Evolutionary conservation across 306 rosid genomes (phyloP).

Genomic region (Vachellia pachyceras): DNA sequence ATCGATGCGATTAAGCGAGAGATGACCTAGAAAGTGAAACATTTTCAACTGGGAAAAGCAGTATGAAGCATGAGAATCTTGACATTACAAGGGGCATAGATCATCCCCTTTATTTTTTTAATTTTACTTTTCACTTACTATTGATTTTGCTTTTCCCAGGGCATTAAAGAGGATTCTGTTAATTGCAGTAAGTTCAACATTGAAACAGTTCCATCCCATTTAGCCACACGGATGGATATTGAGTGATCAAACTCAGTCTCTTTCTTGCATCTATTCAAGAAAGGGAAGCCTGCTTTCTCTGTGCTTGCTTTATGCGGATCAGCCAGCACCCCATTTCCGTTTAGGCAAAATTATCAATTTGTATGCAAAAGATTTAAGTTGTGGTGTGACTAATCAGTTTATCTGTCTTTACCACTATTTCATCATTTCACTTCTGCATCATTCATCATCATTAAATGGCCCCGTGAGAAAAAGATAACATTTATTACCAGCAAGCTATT

Average conservation of each 20-base stretch:
- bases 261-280: conserved; percentile 12
- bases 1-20: neutral
- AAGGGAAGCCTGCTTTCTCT: conserved; percentile 38
- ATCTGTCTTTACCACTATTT: neutral
- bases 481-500: conserved; percentile 50
- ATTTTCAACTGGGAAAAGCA: conserved; percentile 39
- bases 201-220: conserved; percentile 29
- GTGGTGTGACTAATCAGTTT: neutral
- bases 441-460: conserved; percentile 5
- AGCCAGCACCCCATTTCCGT: neutral
- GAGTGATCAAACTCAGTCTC: conserved; percentile 17
- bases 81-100: conserved; percentile 36
- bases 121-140: conserved; percentile 43
- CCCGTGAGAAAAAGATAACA: conserved; percentile 21
- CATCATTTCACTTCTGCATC: neutral
- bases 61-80: conserved; percentile 29
- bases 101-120: neutral
- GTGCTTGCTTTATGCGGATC: conserved; percentile 31
- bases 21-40: conserved; percentile 15
- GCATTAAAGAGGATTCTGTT: conserved; percentile 42
- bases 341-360: neutral
- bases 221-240: conserved; percentile 33
- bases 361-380: neutral
- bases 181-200: conserved; percentile 31
- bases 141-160: conserved; percentile 50